Base-by-base conservation (phyloP, 2,329 filamentous ascomycete genomes). In the Botryotinia calthae region DNA sequence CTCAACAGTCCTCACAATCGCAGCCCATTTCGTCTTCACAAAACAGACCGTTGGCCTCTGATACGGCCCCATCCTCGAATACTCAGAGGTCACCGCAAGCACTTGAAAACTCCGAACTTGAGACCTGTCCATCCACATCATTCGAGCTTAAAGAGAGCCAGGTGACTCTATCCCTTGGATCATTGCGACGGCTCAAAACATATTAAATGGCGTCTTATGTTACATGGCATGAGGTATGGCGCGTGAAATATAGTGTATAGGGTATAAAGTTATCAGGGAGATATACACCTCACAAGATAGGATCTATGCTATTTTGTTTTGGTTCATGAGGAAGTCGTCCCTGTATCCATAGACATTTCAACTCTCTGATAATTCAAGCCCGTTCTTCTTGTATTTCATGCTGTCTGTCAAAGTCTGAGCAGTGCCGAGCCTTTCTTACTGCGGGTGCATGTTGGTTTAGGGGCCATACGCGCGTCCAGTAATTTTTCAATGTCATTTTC, bases 311-410 rank as follows among this genome's bases (percentile, higher is more conserved):
- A n/a, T 56, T 20, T 40, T 22, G 34, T 18, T 54, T 31, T 31
- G 18, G 25, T 20, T 14, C 10, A 10, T 2, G 10, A 22, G 10
- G 25, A 10, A 9, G n/a, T 56, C 5, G 25, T 56, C 12, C 2
- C 48, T 7, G 1, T 25, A 8, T 28, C 1, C 0, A 2, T 31
- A 22, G 7, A 54, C 4, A 1, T n/a, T 56, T 12, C 2, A 28
- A 14, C 10, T 3, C 18, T 18, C 18, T 12, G n/a, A 28, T 14
- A 31, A 8, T 31, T 2, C n/a, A 9, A 56, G 14, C n/a, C 51
- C 18, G 6, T 14, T 8, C n/a, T 25, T 54, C 25, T 56, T 56
- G 6, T 56, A 31, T 56, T 56, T 56, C 51, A 28, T 18, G 18
- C 28, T 18, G n/a, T 18, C n/a, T 31, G 2, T 18, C n/a, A 56